These are phyloP conservation scores for Oryza nivara DNA, from an alignment of 176 grass and related monocot genomes.

Conservation along the genomic window DNA sequence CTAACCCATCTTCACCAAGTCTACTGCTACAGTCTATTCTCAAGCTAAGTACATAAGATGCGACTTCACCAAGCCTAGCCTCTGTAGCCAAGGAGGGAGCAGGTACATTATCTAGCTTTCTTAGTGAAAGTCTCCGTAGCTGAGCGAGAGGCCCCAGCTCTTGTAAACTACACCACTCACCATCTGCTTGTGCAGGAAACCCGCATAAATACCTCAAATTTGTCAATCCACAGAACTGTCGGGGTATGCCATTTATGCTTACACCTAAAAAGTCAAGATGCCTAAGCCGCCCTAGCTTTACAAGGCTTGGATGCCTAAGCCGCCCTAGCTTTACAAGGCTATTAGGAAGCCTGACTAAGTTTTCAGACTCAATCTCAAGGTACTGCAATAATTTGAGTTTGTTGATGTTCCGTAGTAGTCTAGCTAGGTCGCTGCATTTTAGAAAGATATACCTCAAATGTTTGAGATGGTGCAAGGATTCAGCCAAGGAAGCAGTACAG, in stretches of 20 bases:
- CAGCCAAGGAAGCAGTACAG: neutral
- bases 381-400: constrained; percentile 33
- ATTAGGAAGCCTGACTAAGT: neutral
- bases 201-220: neutral
- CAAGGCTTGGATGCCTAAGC: neutral
- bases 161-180: constrained; percentile 2
- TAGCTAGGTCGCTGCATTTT: neutral
- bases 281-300: neutral
- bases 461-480: constrained; percentile 30
- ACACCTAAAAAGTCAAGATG: neutral
- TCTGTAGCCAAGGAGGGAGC: neutral
- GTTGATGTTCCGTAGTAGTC: neutral
- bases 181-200: neutral
- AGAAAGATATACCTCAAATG: constrained; percentile 38
- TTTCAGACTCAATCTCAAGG: neutral
- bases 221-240: neutral
- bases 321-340: too few species aligned
- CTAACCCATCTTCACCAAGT: neutral
- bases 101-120: constrained; percentile 12
- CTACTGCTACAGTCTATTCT: neutral
- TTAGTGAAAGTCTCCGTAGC: neutral
- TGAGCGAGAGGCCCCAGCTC: constrained; percentile 23
- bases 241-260: neutral
- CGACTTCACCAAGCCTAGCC: constrained; percentile 10
- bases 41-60: constrained; percentile 1